Evolutionary conservation across 768 basidiomycete genomes (phyloP).

Genomic region (Naganishia friedmannii): DNA sequence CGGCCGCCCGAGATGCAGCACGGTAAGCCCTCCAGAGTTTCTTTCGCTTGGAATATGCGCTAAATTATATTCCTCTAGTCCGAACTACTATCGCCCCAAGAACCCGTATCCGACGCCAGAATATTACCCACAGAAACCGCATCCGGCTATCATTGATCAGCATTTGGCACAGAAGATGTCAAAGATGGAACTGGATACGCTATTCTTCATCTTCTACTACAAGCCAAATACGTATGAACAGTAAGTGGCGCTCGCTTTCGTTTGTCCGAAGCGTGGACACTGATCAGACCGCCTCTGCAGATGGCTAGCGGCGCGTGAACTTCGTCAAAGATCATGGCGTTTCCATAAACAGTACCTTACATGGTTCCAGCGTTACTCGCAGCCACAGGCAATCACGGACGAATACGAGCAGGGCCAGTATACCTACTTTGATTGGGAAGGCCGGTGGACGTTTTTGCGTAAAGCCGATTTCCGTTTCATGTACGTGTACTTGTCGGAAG

Average conservation of each 20-base stretch:
- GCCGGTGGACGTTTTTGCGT: conserved; percentile 96
- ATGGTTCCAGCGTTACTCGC: conserved; percentile 98
- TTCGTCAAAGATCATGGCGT: conserved; percentile 96
- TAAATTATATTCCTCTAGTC: conserved; percentile 57
- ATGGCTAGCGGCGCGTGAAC: conserved; percentile 91
- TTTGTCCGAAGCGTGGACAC: neutral
- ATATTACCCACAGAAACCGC: conserved; percentile 89
- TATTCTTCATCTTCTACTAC: conserved; percentile 99
- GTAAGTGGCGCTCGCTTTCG: conserved; percentile 57
- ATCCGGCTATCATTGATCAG: conserved; percentile 56
- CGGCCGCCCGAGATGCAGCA: conserved; percentile 91
- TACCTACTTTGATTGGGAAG: conserved; percentile 99
- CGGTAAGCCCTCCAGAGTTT: conserved; percentile 60
- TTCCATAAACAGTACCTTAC: conserved; percentile 99
- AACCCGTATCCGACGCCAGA: conserved; percentile 86
- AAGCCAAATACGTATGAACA: conserved; percentile 96
- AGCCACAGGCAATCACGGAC: conserved; percentile 97
- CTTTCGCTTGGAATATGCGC: neutral
- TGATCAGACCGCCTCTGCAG: conserved; percentile 53
- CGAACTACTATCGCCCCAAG: conserved; percentile 92
- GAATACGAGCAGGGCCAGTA: conserved; percentile 99
- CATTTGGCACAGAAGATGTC: conserved; percentile 75
- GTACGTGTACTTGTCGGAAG: conserved; percentile 25
- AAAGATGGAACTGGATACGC: conserved; percentile 90
- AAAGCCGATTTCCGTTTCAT: conserved; percentile 89